These are phyloP conservation scores for Xerophyta viscosa DNA, from an alignment of 106 monocot genomes.

Conservation along the genomic window DNA sequence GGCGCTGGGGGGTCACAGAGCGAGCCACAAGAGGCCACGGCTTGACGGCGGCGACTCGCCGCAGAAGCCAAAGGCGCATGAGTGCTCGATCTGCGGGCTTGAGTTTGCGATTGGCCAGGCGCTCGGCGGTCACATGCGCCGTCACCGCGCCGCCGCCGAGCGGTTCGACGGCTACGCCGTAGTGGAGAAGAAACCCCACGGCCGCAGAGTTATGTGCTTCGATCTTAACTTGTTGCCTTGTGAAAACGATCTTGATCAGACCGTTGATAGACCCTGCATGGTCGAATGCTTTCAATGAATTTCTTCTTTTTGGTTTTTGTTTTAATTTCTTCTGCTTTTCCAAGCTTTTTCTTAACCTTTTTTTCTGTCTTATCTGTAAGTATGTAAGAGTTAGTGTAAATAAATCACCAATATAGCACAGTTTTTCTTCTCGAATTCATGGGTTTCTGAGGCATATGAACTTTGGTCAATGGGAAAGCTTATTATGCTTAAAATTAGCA, in stretches of 20 bases:
- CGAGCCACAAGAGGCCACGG: constrained; percentile 26
- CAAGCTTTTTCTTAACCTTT: too few species aligned
- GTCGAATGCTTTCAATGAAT: background rate
- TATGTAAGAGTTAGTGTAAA: too few species aligned
- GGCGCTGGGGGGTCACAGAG: constrained; percentile 30
- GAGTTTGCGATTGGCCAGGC: constrained; percentile 10
- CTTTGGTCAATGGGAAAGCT: too few species aligned
- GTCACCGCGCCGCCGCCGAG: too few species aligned
- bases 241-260: background rate
- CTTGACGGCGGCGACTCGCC: background rate
- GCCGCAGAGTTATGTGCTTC: constrained; percentile 1
- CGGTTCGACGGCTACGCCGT: background rate
- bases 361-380: too few species aligned
- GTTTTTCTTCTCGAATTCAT: too few species aligned
- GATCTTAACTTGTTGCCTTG: constrained; percentile 5
- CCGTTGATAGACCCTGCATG: background rate
- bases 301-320: too few species aligned
- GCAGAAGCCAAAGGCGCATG: constrained; percentile 6
- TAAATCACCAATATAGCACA: too few species aligned
- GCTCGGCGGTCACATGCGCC: too few species aligned
- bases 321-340: too few species aligned
- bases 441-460: too few species aligned
- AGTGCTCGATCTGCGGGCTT: constrained; percentile 6
- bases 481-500: too few species aligned
- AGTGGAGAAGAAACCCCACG: background rate